Conservation (phyloP, 495 filamentous ascomycete species). For the Collariella sp. region DNA sequence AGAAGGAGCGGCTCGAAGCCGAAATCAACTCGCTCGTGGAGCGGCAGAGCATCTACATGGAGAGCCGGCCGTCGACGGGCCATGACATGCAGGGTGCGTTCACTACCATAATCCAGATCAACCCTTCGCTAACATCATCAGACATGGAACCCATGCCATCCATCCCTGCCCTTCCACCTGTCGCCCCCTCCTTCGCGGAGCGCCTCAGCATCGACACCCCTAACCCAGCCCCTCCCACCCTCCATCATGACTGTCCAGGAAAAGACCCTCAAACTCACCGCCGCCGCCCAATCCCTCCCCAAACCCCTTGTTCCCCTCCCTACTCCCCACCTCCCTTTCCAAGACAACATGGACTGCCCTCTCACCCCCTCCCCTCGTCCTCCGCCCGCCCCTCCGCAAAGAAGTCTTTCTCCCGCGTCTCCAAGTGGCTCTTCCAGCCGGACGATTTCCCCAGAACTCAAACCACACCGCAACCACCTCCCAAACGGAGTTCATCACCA, state of each 20-base stretch:
- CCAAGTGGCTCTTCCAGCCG: slow-evolving; percentile 45
- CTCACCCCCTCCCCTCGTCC: slow-evolving; percentile 44
- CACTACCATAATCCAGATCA: background rate
- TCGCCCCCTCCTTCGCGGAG: slow-evolving; percentile 43
- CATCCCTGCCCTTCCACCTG: slow-evolving; percentile 38
- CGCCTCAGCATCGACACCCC: slow-evolving; percentile 35
- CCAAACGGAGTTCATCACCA: slow-evolving; percentile 31
- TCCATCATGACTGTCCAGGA: slow-evolving; percentile 11
- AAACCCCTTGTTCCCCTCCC: background rate
- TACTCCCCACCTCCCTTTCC: background rate
- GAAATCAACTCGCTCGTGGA: slow-evolving; percentile 47
- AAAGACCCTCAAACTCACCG: slow-evolving; percentile 14
- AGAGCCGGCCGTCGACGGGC: slow-evolving; percentile 41
- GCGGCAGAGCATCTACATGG: slow-evolving; percentile 43
- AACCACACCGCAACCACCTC: slow-evolving; percentile 10
- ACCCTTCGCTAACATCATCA: slow-evolving; percentile 14
- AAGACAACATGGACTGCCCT: slow-evolving; percentile 22
- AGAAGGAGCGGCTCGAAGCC: slow-evolving; percentile 43
- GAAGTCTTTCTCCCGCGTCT: slow-evolving; percentile 50
- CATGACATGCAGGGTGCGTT: slow-evolving; percentile 20
- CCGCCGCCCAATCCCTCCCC: slow-evolving; percentile 17
- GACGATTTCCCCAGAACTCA: background rate
- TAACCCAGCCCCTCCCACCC: slow-evolving; percentile 27
- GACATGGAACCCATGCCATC: slow-evolving; percentile 39
- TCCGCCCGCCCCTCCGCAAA: slow-evolving; percentile 45